Conservation (phyloP, 176 grass and related monocot species). For the Juncus inflexus region DNA sequence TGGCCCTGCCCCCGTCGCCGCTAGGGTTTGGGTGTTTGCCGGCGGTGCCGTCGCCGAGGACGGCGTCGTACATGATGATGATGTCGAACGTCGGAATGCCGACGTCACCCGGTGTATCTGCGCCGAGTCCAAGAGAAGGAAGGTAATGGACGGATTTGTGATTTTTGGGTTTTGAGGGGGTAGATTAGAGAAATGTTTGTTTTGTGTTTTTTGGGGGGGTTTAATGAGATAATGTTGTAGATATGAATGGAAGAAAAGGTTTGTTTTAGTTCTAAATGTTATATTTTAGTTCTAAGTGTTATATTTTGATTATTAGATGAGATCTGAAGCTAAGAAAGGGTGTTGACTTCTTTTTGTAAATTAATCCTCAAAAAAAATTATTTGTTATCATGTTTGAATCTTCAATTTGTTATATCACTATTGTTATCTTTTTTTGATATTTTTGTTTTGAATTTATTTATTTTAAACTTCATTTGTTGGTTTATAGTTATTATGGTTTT, state of each 20-base stretch:
- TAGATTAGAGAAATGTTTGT: conserved; percentile 19
- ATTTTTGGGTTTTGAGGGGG: neutral
- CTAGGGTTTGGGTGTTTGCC: conserved; percentile 73
- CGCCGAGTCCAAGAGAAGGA: conserved; percentile 43
- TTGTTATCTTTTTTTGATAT: too few relatives aligned
- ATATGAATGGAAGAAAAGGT: conserved; percentile 23
- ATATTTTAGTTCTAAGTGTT: neutral
- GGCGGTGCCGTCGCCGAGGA: conserved; percentile 57
- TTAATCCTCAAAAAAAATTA: conserved; percentile 26
- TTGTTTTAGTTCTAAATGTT: conserved; percentile 19
- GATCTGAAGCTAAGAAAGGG: conserved; percentile 25
- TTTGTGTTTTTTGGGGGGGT: neutral
- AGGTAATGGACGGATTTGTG: conserved; percentile 20
- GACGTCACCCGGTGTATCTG: conserved; percentile 62
- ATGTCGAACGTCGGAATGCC: conserved; percentile 37
- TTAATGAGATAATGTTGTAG: neutral
- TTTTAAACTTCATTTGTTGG: neutral
- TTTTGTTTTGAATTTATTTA: neutral
- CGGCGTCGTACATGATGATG: conserved; percentile 50
- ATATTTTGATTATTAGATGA: conserved; percentile 2
- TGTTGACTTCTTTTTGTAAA: conserved; percentile 35
- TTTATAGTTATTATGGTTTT: neutral
- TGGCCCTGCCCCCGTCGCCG: conserved; percentile 51
- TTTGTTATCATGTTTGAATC: conserved; percentile 23
- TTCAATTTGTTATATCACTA: neutral